Evolutionary conservation across 1,139 yeast species (phyloP).

Genomic region (Pichia sp.): DNA sequence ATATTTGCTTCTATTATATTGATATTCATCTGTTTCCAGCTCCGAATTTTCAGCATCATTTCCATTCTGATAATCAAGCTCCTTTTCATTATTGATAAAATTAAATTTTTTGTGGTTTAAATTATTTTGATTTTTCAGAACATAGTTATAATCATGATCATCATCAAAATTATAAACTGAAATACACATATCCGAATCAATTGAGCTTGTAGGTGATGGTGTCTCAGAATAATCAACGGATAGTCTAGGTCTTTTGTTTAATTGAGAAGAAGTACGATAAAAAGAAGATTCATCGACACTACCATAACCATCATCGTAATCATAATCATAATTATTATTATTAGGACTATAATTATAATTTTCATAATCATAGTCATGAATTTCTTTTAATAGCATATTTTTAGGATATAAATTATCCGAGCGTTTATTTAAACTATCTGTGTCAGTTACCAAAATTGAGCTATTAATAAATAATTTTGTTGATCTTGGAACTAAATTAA

Average conservation of each 20-base stretch:
- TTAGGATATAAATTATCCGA: too few species aligned
- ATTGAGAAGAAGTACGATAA: neutral
- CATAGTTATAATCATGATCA: neutral
- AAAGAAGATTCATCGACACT: neutral
- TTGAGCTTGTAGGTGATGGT: constrained; percentile 2
- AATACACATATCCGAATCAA: constrained; percentile 2
- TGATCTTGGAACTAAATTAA: too few species aligned
- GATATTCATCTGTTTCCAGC: too few species aligned
- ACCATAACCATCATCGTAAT: neutral
- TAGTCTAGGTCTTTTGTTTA: too few species aligned
- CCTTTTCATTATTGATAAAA: neutral
- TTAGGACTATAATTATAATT: neutral
- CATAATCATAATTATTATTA: neutral
- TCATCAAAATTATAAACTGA: neutral
- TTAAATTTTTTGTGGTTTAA: neutral
- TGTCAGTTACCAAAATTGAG: too few species aligned
- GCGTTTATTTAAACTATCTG: too few species aligned
- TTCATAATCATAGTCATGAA: neutral
- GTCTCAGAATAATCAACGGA: neutral
- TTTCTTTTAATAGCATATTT: neutral
- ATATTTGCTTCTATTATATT: too few species aligned
- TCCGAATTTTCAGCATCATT: too few species aligned
- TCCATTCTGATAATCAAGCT: too few species aligned
- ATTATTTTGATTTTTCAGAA: neutral
- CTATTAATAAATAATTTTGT: too few species aligned